Conservation (phyloP, 2,329 filamentous ascomycete species). For the Sclerotinia spermophila region DNA sequence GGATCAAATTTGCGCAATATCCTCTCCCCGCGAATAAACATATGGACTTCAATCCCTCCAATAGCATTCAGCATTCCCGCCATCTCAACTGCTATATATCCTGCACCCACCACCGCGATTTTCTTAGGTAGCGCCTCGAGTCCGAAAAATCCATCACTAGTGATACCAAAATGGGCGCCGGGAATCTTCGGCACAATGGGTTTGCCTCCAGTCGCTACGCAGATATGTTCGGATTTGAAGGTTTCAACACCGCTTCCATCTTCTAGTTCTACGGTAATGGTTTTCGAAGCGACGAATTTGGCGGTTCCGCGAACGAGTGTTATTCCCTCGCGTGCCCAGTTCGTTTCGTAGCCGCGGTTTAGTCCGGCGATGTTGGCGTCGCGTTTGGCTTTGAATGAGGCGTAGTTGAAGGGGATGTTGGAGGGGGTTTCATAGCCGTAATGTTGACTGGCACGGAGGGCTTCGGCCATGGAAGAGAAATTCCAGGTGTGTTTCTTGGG, state of each 20-base stretch:
- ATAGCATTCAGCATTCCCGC: slow-evolving; percentile 48
- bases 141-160: slow-evolving; percentile 49
- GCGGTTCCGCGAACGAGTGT: slow-evolving; percentile 48
- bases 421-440: slow-evolving; percentile 48
- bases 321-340: slow-evolving; percentile 48
- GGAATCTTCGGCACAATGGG: slow-evolving; percentile 41
- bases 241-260: slow-evolving; percentile 41
- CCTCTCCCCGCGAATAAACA: slow-evolving; percentile 47
- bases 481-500: slow-evolving; percentile 54
- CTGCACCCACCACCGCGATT: slow-evolving; percentile 48
- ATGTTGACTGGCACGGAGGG: slow-evolving; percentile 43
- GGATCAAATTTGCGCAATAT: slow-evolving; percentile 51
- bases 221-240: slow-evolving; percentile 45
- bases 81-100: slow-evolving; percentile 39
- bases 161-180: slow-evolving; percentile 48
- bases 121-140: slow-evolving; percentile 49
- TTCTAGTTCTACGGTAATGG: slow-evolving; percentile 43
- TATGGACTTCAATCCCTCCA: slow-evolving; percentile 46
- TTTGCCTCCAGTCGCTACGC: slow-evolving; percentile 47
- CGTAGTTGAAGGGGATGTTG: slow-evolving; percentile 43
- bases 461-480: slow-evolving; percentile 47
- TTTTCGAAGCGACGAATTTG: slow-evolving; percentile 43
- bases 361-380: slow-evolving; percentile 44
- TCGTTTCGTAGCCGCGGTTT: slow-evolving; percentile 48
- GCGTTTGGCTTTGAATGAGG: slow-evolving; percentile 46